Evolutionary conservation across 768 basidiomycete species (phyloP).

Genomic region (Calocybe indica): DNA sequence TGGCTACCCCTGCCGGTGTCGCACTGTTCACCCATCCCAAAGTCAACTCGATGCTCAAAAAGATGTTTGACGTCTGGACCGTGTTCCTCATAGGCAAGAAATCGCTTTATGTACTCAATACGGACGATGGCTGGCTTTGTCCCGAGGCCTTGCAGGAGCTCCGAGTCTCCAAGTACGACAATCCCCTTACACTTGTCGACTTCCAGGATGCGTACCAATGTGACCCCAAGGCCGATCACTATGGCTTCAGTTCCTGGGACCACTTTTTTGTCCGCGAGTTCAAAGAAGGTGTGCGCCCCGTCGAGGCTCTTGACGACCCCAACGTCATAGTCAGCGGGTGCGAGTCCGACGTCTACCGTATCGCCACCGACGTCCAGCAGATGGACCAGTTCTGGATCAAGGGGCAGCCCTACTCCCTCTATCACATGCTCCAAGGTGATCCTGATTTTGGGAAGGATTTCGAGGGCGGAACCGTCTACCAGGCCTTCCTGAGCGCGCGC

Average conservation of each 20-base stretch:
- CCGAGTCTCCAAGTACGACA: neutral
- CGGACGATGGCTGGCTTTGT: conserved; percentile 7
- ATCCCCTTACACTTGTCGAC: neutral
- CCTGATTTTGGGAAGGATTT: conserved; percentile 29
- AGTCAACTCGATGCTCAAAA: conserved; percentile 7
- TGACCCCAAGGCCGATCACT: conserved; percentile 29
- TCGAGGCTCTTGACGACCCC: conserved; percentile 18
- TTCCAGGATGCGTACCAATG: conserved; percentile 3
- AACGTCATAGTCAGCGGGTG: conserved; percentile 43
- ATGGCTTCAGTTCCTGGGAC: conserved; percentile 47
- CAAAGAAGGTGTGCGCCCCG: conserved; percentile 33
- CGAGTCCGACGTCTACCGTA: conserved; percentile 44
- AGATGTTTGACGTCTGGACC: conserved; percentile 8
- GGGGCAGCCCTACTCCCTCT: conserved; percentile 53
- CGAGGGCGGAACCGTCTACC: conserved; percentile 46
- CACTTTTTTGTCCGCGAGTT: conserved; percentile 49
- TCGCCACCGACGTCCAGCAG: conserved; percentile 30
- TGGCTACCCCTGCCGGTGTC: conserved; percentile 14
- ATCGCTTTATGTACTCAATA: conserved; percentile 7
- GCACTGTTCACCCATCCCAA: conserved; percentile 6
- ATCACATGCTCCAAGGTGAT: conserved; percentile 45
- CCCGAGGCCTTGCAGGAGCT: conserved; percentile 3
- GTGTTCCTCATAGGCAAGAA: conserved; percentile 5
- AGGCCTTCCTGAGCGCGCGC: conserved; percentile 49
- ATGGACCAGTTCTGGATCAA: conserved; percentile 57